A percentile compares a stretch with the other conserved stretches of the same genome.
phyloP scores from a whole-genome alignment of 345 rosid species.

The Citropsis articulata region DNA sequence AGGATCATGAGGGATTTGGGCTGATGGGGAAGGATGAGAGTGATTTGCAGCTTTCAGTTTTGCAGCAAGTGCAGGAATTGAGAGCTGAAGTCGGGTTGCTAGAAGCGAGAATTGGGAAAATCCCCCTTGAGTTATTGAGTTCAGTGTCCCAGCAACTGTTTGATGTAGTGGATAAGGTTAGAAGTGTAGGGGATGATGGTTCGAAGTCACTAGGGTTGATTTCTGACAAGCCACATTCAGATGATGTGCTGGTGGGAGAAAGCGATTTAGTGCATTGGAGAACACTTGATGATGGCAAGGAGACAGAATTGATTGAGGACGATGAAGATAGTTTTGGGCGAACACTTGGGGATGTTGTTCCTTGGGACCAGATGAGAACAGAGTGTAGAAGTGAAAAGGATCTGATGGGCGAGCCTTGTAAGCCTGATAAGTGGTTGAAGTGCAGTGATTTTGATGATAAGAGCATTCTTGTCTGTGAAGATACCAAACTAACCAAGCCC shows the following conservation, averaged over 20 bases:
- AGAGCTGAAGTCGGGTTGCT: conserved; percentile 61
- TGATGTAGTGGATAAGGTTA: conserved; percentile 65
- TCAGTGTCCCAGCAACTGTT: conserved; percentile 73
- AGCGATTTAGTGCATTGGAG: conserved; percentile 87
- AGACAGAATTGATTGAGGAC: conserved; percentile 74
- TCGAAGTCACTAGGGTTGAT: conserved; percentile 55
- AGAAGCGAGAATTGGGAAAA: conserved; percentile 68
- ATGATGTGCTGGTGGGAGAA: conserved; percentile 73
- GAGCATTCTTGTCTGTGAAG: conserved; percentile 87
- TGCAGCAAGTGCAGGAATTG: conserved; percentile 85
- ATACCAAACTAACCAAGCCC: conserved; percentile 84
- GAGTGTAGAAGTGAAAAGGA: conserved; percentile 72
- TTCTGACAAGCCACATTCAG: conserved; percentile 51
- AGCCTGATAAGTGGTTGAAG: conserved; percentile 87
- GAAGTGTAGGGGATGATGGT: conserved; percentile 70
- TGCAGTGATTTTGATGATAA: conserved; percentile 90
- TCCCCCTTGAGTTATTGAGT: conserved; percentile 57
- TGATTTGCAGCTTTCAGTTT: conserved; percentile 56
- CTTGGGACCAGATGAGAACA: conserved; percentile 78
- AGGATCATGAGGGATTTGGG: conserved; percentile 69
- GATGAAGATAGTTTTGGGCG: conserved; percentile 90
- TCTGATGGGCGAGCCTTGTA: conserved; percentile 72
- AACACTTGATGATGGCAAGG: conserved; percentile 74
- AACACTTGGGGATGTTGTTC: conserved; percentile 87
- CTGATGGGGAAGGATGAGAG: conserved; percentile 68